Percentiles rank a stretch among this genome's conserved stretches.
These are phyloP conservation scores for Pilasporangium apinafurcum DNA, from an alignment of 352 stramenopile genomes.

Conservation along the genomic window DNA sequence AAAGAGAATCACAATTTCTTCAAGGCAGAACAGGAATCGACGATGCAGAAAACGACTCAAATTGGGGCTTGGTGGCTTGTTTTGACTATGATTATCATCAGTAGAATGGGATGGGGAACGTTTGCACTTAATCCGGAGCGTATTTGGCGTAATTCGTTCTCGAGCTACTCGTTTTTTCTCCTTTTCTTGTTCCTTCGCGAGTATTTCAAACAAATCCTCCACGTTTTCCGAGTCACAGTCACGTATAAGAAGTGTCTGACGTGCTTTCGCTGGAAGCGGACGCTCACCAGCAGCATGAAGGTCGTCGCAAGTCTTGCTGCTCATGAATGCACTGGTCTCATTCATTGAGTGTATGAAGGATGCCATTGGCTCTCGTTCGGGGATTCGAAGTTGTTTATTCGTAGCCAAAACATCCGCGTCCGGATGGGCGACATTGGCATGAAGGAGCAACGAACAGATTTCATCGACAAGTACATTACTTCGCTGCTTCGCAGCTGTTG, in stretches of 20 bases:
- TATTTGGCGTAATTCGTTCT: constrained; percentile 16
- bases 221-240: constrained; percentile 46
- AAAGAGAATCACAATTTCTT: constrained; percentile 71
- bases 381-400: constrained; percentile 10
- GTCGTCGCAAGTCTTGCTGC: constrained; percentile 48
- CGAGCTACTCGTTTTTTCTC: constrained; percentile 14
- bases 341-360: constrained; percentile 27
- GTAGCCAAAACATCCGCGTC: not conserved
- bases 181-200: constrained; percentile 20
- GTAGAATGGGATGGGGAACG: too few relatives aligned
- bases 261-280: constrained; percentile 13
- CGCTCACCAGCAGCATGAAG: constrained; percentile 47
- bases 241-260: constrained; percentile 28
- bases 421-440: not conserved
- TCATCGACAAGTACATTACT: constrained; percentile 27
- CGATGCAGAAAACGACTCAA: constrained; percentile 63
- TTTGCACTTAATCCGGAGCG: too few relatives aligned
- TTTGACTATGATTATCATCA: constrained; percentile 1
- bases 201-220: constrained; percentile 50
- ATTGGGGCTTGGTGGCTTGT: constrained; percentile 10
- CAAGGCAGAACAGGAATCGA: constrained; percentile 73
- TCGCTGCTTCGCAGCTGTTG: constrained; percentile 6
- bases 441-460: constrained; percentile 29
- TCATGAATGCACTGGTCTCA: constrained; percentile 54
- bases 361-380: constrained; percentile 40